Percentiles rank a stretch among this genome's conserved stretches.
These are phyloP conservation scores for Gracilariopsis chorda DNA, from an alignment of 23 red algal genomes.

Conservation along the genomic window DNA sequence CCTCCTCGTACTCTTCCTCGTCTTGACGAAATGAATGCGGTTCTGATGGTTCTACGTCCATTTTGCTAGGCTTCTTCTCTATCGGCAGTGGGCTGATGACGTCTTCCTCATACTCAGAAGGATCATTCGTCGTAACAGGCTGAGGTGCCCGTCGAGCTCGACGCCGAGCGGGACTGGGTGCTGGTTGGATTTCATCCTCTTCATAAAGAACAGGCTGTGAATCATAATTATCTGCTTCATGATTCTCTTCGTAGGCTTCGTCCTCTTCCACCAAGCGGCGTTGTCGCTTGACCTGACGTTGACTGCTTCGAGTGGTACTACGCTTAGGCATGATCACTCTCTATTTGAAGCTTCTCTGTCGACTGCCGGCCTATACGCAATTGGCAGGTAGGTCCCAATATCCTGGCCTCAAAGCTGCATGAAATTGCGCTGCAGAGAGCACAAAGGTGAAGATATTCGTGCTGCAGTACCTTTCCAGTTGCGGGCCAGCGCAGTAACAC, in stretches of 20 bases:
- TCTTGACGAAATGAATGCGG: not conserved
- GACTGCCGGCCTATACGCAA: too few relatives aligned
- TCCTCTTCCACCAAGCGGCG: not conserved
- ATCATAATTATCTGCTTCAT: not conserved
- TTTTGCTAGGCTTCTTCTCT: not conserved
- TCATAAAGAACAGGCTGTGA: not conserved
- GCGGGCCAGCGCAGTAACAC: too few relatives aligned
- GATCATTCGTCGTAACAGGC: not conserved
- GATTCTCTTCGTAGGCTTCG: not conserved
- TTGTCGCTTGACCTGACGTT: not conserved
- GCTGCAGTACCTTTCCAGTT: too few relatives aligned
- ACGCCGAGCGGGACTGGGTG: not conserved
- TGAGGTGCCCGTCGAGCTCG: not conserved
- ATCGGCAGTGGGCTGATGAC: not conserved
- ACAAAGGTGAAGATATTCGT: too few relatives aligned
- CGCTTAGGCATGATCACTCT: conserved; percentile 15
- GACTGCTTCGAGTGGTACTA: not conserved
- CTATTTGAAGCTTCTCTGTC: too few relatives aligned
- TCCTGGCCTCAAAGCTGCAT: too few relatives aligned
- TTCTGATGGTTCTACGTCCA: not conserved
- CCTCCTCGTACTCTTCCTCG: conserved; percentile 22
- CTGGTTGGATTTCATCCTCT: conserved; percentile 2
- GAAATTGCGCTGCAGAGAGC: too few relatives aligned
- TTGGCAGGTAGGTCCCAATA: too few relatives aligned
- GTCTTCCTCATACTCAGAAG: not conserved